Evolutionary conservation across 306 rosid genomes (phyloP), one percentile per base, ranked within the genome.

Genomic region (Cucurbita ficifolia): DNA sequence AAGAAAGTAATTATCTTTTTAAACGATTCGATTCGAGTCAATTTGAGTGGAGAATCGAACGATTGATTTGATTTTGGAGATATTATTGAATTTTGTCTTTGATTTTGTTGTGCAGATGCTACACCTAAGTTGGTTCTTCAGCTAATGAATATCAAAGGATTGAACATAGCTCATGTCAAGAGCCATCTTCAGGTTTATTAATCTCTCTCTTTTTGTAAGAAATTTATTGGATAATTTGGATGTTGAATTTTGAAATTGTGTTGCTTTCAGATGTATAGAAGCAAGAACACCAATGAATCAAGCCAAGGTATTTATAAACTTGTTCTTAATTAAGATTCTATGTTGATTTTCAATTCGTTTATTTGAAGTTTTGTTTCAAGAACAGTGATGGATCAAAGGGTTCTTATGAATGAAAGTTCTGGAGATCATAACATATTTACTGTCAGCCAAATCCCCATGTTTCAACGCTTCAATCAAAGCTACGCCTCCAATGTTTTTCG

Each of bases 101-200:
- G 67, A 53, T 16, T 76, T 73, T 71, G 1, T 1, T 9, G 12
- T 85, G 6, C 81, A 94, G 99, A 86, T 86, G 97, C 99, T 76
- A 94, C 99, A 4, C 99, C 99, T 24, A 94, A 94, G 78, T 80
- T 94, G 86, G 99, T 91, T 85, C 99, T 94, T 86, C 99, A 91
- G 68, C 73, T 94, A 75, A 94, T 94, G 99, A 89, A 86, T 83
- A 89, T 94, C 75, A 91, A 91, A 83, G 97, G 99, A 48, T 75
- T 94, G 38, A 91, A 87, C 79, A 89, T 94, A 54, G 96, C 96
- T 18, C 97, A 94, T 85, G 97, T 94, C 80, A 94, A 94, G 91
- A 94, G 99, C 81, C 98, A 94, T 84, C 85, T 94, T 70, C 98
- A 94, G 95, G 98, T 94, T 51, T 22, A 13, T 1, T 49, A 14